Evolutionary conservation across 148 eudicot genomes (phyloP).

Genomic region (Oxyria digyna): DNA sequence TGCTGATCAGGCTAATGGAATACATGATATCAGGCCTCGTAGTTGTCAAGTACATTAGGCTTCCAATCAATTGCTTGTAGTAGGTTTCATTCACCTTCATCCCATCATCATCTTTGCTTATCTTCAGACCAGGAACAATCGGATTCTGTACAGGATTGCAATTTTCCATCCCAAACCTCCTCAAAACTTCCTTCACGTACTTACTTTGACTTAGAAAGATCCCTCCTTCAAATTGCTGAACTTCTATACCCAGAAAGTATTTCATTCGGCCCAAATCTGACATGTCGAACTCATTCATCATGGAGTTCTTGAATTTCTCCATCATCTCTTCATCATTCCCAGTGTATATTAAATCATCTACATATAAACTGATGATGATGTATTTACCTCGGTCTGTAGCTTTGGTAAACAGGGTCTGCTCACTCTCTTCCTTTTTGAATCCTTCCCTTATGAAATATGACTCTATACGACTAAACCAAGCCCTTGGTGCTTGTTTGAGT

Average conservation of each 20-base stretch:
- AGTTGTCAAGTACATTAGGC: background rate
- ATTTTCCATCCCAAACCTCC: background rate
- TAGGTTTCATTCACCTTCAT: background rate
- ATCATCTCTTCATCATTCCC: background rate
- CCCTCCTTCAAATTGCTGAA: background rate
- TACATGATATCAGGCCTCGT: background rate
- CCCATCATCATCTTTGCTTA: background rate
- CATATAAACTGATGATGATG: background rate
- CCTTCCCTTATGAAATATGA: too few relatives aligned
- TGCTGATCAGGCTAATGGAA: background rate
- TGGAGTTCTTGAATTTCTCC: too few relatives aligned
- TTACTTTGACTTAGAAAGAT: background rate
- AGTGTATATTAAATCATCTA: background rate
- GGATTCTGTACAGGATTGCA: background rate
- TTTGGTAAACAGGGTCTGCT: too few relatives aligned
- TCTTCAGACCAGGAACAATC: background rate
- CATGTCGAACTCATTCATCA: background rate
- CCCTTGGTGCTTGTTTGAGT: background rate
- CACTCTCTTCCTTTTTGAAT: too few relatives aligned
- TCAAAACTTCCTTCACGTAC: background rate
- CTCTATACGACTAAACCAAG: background rate
- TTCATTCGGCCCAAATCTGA: background rate
- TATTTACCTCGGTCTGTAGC: too few relatives aligned
- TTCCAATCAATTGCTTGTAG: background rate
- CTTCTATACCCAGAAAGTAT: background rate